Base-by-base conservation (phyloP, 768 basidiomycete species). In the Tephrocybe rancida region DNA sequence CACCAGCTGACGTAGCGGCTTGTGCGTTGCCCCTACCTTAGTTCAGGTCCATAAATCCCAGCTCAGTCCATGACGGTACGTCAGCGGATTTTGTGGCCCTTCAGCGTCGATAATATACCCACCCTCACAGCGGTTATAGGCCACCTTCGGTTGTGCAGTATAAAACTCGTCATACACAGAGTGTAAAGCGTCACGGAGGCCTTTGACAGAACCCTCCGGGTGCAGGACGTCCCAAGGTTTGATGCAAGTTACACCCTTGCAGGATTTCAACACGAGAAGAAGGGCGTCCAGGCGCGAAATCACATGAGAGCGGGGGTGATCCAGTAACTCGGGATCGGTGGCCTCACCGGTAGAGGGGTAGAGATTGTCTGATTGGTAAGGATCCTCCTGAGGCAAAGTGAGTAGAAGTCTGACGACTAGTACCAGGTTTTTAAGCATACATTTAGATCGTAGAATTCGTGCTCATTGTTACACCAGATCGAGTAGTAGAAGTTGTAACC, bases 401-500 rank as follows among this genome's bases (percentile, higher is more conserved):
- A 18, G 44, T n/a, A n/a, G n/a, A 25, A 7, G n/a, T 45, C 13
- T 6, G 5, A 11, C 10, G 35, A 16, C 5, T 37, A 16, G 27
- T 6, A n/a, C n/a, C n/a, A n/a, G n/a, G n/a, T n/a, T n/a, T 11
- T 16, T 8, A 21, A 7, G 19, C 44, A 7, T 30, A 45, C 44
- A n/a, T 8, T 24, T 3, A 45, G 24, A 19, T 45, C 44, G 27
- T 45, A 45, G 5, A 45, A 27, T 16, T 45, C 44, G 16, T 45
- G 44, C 25, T 45, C 44, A 19, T 45, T 45, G 26, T n/a, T 45
- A 18, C 44, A 45, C 44, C 44, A 45, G 18, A 45, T 27, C 3
- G 44, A 45, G 14, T 45, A 45, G 18, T 45, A 45, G 5, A 45
- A 21, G 44, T 45, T 29, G 29, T 45, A 45, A 11, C 42, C 42